Conservation (phyloP, 2,329 filamentous ascomycete species). For the Thielaviopsis populi region DNA sequence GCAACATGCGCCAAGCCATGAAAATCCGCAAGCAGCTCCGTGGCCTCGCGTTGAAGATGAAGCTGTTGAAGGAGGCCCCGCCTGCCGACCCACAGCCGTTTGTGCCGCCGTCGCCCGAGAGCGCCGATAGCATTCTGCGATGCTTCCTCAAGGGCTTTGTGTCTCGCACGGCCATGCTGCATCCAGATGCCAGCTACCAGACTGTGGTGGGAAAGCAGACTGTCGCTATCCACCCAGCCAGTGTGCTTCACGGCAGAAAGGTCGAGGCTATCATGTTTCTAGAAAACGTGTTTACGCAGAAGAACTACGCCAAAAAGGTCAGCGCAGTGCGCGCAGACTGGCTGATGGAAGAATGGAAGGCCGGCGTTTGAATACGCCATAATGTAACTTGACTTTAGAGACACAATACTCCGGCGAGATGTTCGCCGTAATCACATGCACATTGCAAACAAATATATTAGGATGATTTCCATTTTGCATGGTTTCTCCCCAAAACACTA, state of each 20-base stretch:
- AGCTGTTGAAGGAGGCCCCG: conserved; percentile 32
- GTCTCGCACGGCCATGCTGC: conserved; percentile 44
- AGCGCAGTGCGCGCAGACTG: conserved; percentile 45
- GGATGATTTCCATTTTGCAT: not conserved
- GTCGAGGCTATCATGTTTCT: conserved; percentile 54
- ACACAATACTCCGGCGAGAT: not conserved
- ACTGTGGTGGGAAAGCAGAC: conserved; percentile 45
- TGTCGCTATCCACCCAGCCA: conserved; percentile 48
- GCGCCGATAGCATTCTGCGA: conserved; percentile 38
- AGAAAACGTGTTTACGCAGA: conserved; percentile 50
- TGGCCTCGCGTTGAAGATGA: conserved; percentile 37
- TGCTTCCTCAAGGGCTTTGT: conserved; percentile 50
- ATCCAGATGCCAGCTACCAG: conserved; percentile 45
- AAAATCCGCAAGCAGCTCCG: conserved; percentile 48
- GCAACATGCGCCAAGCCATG: conserved; percentile 48
- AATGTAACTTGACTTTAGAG: not conserved
- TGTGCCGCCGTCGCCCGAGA: conserved; percentile 37
- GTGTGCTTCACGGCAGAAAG: conserved; percentile 46
- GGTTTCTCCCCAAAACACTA: not conserved
- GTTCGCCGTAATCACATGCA: not conserved
- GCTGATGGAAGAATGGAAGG: conserved; percentile 37
- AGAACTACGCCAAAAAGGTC: conserved; percentile 53
- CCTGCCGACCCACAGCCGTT: conserved; percentile 40
- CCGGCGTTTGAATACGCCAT: not conserved
- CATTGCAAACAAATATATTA: not conserved